Conservation (phyloP, 331 rosid genomes). For the Dryas integrifolia region DNA sequence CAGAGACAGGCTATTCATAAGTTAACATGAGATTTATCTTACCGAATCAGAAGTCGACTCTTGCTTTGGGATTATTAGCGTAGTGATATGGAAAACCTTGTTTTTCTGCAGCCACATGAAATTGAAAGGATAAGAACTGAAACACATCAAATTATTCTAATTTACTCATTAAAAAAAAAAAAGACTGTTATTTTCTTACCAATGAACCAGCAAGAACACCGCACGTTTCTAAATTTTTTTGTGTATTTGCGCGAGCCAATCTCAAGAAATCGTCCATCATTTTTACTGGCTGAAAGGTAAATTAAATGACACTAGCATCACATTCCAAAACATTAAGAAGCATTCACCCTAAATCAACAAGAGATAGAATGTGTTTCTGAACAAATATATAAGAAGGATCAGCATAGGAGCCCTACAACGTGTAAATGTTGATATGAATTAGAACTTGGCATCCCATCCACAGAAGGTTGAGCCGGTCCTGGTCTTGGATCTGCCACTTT, state of each 20-base stretch:
- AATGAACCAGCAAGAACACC: slow-evolving; percentile 95
- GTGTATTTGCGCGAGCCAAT: slow-evolving; percentile 77
- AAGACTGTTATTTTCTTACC: slow-evolving; percentile 45
- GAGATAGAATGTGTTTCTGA: not conserved
- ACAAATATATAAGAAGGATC: not conserved
- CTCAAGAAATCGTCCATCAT: slow-evolving; percentile 92
- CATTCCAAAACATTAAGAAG: slow-evolving; percentile 6
- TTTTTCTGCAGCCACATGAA: slow-evolving; percentile 67
- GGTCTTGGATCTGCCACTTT: slow-evolving; percentile 99
- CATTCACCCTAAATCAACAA: slow-evolving; percentile 15
- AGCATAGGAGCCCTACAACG: slow-evolving; percentile 50
- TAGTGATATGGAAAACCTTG: slow-evolving; percentile 89
- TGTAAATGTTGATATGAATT: slow-evolving; percentile 72
- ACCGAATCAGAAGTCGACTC: slow-evolving; percentile 97
- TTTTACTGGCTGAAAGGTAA: slow-evolving; percentile 75
- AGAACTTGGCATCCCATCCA: slow-evolving; percentile 52
- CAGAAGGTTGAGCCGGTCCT: slow-evolving; percentile 67
- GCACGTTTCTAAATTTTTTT: slow-evolving; percentile 84
- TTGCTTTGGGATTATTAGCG: slow-evolving; percentile 95
- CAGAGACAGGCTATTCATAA: not conserved
- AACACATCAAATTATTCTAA: slow-evolving; percentile 21
- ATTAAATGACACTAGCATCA: slow-evolving; percentile 25
- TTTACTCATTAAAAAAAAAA: not conserved
- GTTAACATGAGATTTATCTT: slow-evolving; percentile 32
- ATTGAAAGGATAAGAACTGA: slow-evolving; percentile 31